Evolutionary conservation across 129 eudicot genomes (phyloP).

Genomic region (Arctium minus): DNA sequence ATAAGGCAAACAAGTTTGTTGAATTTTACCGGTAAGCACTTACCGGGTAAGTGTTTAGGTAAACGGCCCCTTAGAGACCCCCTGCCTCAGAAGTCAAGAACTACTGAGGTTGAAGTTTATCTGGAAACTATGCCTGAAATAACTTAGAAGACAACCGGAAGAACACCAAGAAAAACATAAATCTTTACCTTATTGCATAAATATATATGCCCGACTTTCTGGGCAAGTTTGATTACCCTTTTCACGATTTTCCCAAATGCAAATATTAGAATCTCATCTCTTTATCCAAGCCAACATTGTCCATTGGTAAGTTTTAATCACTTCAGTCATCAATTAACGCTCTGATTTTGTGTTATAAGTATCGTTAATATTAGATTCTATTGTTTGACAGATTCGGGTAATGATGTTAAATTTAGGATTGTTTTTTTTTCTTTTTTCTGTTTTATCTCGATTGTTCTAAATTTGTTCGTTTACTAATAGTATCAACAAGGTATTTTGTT

Average conservation of each 20-base stretch:
- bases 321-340: not conserved
- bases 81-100: not conserved
- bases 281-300: not conserved
- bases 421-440: not conserved
- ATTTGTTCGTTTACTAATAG: not conserved
- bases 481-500: not conserved
- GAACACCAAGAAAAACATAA: not conserved
- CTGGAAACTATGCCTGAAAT: not conserved
- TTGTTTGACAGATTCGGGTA: not conserved
- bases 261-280: not conserved
- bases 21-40: too few species aligned
- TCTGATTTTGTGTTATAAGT: not conserved
- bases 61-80: too few species aligned
- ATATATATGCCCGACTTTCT: not conserved
- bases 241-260: not conserved
- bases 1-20: too few species aligned
- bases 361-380: not conserved
- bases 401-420: not conserved
- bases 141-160: not conserved
- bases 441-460: not conserved
- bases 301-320: not conserved
- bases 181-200: not conserved
- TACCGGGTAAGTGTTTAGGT: too few species aligned
- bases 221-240: not conserved
- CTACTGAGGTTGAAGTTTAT: not conserved